phyloP scores from a whole-genome alignment of 1,284 basidiomycete species.

The Boletus sp. region DNA sequence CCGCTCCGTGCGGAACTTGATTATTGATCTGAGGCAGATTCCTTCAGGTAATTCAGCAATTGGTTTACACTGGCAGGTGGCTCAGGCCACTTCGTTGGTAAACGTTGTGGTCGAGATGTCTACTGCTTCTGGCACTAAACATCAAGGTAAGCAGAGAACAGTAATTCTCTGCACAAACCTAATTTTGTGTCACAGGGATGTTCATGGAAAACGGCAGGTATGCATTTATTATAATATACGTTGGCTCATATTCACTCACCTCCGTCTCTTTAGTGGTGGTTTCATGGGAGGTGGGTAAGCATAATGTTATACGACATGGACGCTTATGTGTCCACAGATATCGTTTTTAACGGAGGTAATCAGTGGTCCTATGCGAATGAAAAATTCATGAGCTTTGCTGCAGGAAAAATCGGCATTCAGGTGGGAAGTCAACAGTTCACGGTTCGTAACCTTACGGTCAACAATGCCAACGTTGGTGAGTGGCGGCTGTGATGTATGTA shows the following conservation, averaged over 20 bases:
- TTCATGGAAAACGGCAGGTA: conserved; percentile 63
- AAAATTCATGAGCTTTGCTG: background rate
- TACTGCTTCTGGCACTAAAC: conserved; percentile 38
- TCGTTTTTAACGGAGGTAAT: conserved; percentile 47
- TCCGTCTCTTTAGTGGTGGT: conserved; percentile 41
- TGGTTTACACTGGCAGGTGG: conserved; percentile 75
- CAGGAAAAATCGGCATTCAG: conserved; percentile 41
- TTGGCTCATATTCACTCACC: background rate
- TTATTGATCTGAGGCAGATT: conserved; percentile 47
- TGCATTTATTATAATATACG: conserved; percentile 37
- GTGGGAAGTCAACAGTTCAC: conserved; percentile 56
- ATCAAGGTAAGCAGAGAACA: conserved; percentile 37
- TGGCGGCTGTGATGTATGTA: background rate
- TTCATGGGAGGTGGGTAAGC: conserved; percentile 46
- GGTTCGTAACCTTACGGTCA: conserved; percentile 51
- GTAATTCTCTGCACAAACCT: background rate
- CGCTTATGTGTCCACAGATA: conserved; percentile 33
- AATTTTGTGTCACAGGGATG: conserved; percentile 24
- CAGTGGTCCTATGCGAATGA: background rate
- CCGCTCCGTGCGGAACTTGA: conserved; percentile 46
- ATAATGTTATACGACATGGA: background rate
- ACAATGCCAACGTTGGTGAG: conserved; percentile 43
- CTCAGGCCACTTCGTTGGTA: conserved; percentile 71
- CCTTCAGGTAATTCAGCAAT: conserved; percentile 49
- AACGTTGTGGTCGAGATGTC: conserved; percentile 50